phyloP scores from a whole-genome alignment of 257 asterid species.

The Przewalskia tangutica region DNA sequence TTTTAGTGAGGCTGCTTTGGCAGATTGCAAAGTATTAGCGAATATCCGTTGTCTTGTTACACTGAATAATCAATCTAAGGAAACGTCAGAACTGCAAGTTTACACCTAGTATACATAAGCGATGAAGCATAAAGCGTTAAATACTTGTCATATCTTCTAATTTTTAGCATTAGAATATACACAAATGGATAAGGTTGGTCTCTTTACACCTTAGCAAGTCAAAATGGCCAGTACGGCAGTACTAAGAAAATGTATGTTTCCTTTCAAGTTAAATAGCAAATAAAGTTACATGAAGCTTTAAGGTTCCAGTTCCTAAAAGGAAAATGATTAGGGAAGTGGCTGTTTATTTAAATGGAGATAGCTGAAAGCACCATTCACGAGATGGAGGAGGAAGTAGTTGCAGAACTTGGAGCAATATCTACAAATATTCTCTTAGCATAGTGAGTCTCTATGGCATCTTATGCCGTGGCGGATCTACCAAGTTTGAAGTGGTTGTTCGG shows the following conservation, averaged over 20 bases:
- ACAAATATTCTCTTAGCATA: background rate
- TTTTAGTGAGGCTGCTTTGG: slow-evolving; percentile 12
- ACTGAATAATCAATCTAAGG: background rate
- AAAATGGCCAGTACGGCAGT: too few relatives aligned
- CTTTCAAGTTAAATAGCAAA: background rate
- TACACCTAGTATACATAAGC: background rate
- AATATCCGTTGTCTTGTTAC: background rate
- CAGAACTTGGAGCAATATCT: background rate
- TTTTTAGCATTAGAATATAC: background rate
- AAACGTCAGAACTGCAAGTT: background rate
- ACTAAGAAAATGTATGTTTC: background rate
- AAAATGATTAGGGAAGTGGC: background rate
- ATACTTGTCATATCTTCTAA: background rate
- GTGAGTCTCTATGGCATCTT: background rate
- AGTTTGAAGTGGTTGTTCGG: too few relatives aligned
- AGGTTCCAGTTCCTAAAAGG: background rate
- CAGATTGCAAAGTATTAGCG: background rate
- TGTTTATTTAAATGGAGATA: background rate
- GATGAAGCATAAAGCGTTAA: background rate
- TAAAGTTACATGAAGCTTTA: background rate
- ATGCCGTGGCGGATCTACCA: too few relatives aligned
- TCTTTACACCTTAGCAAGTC: background rate
- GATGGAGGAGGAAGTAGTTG: background rate
- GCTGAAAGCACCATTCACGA: background rate
- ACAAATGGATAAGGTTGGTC: background rate